These are phyloP conservation scores for Xerocomellus chrysenteron DNA, from an alignment of 768 basidiomycete species.

Conservation along the genomic window DNA sequence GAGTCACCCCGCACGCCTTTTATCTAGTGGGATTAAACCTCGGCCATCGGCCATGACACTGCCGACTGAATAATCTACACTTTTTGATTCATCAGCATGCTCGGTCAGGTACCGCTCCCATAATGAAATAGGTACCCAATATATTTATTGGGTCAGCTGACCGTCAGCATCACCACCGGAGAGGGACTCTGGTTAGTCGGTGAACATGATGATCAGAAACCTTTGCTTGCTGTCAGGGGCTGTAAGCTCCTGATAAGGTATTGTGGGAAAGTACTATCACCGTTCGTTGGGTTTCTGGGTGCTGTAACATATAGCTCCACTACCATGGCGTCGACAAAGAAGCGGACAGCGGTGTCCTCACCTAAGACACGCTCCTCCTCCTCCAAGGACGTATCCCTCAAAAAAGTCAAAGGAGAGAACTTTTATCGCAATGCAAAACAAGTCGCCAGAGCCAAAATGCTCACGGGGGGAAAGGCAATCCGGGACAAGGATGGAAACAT, in stretches of 20 bases:
- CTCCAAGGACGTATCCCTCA: slow-evolving; percentile 54
- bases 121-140: too few relatives aligned
- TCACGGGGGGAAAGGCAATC: slow-evolving; percentile 88
- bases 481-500: slow-evolving; percentile 92
- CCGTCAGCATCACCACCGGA: too few relatives aligned
- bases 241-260: not conserved
- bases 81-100: slow-evolving; percentile 3
- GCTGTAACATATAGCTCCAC: not conserved
- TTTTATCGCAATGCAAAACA: slow-evolving; percentile 97
- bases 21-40: not conserved
- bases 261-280: slow-evolving; percentile 11
- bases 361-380: slow-evolving; percentile 42
- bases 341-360: slow-evolving; percentile 23
- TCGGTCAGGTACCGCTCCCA: not conserved
- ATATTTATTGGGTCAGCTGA: too few relatives aligned
- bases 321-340: slow-evolving; percentile 34
- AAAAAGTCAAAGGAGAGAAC: slow-evolving; percentile 89
- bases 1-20: not conserved
- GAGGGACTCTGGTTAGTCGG: too few relatives aligned
- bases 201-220: too few relatives aligned
- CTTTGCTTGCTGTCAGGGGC: not conserved
- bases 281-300: not conserved
- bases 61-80: not conserved
- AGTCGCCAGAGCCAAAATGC: slow-evolving; percentile 83
- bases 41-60: not conserved